Percentiles rank a stretch among this genome's conserved stretches.
Evolutionary conservation across 1,284 basidiomycete genomes (phyloP).

Genomic region (Melampsora allii-populina): DNA sequence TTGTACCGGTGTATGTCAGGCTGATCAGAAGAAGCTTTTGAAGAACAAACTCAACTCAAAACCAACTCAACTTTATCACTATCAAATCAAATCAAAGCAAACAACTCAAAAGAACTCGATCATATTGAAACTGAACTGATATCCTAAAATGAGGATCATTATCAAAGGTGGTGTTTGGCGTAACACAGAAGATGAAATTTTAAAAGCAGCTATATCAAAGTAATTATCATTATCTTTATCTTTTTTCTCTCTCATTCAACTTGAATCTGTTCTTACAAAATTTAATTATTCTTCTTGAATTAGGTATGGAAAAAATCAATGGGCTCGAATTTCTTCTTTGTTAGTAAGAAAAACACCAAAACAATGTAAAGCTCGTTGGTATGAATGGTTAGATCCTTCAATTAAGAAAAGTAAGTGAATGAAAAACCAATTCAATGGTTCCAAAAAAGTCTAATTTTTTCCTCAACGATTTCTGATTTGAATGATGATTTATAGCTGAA

Average conservation of each 20-base stretch:
- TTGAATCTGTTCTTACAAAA: too few species aligned
- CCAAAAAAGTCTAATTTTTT: not conserved
- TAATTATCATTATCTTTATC: not conserved
- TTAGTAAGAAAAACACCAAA: slow-evolving; percentile 98
- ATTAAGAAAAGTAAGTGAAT: slow-evolving; percentile 72
- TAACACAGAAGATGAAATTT: slow-evolving; percentile 87
- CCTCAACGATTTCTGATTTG: too few species aligned
- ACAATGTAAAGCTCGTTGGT: slow-evolving; percentile 99
- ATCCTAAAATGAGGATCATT: slow-evolving; percentile 66
- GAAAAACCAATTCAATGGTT: too few species aligned
- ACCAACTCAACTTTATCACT: too few species aligned
- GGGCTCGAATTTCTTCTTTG: slow-evolving; percentile 97
- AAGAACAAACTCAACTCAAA: too few species aligned
- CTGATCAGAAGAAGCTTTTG: too few species aligned
- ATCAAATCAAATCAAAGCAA: too few species aligned
- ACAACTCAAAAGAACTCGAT: too few species aligned
- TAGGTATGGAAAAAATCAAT: slow-evolving; percentile 87
- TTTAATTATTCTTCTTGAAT: not conserved
- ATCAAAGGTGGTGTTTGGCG: slow-evolving; percentile 73
- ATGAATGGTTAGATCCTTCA: slow-evolving; percentile 98
- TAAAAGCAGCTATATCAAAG: slow-evolving; percentile 96
- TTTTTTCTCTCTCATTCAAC: not conserved
- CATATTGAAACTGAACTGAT: too few species aligned
- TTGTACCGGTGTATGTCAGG: too few species aligned
- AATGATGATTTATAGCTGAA: slow-evolving; percentile 6